Base-by-base conservation (phyloP, 1,284 basidiomycete genomes). In the Cryptococcus sp. region DNA sequence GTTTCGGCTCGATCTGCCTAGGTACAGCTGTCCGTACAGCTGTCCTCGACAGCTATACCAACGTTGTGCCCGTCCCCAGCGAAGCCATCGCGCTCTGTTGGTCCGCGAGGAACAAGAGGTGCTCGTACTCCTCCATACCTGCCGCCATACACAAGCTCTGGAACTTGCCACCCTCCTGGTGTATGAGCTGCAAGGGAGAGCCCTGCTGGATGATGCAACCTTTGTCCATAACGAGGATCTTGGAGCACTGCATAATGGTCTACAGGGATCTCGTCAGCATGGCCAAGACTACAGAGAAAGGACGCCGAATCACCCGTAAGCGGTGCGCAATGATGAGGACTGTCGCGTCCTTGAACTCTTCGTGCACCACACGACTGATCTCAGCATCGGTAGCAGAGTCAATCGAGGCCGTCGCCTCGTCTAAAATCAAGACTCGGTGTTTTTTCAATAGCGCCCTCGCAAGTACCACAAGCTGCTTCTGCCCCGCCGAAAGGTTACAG, bases 401-500 rank as follows among this genome's bases (percentile, higher is more conserved):
- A 63, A 64, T 63, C 24, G 70, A 75, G 21, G 78, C 78, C 6
- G 81, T 81, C 45, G 77, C 77, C 64, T 82, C 81, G 64, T 82
- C 81, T 35, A 82, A 65, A 33, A 82, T 76, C 23, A 82, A 69
- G 50, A 82, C 75, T 46, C 76, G 71, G 43, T 71, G 69, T 21
- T 67, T 64, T 55, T 80, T 79, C 47, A 82, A 70, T 51, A 82
- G 67, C 1, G 80, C 80, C 33, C 81, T 69, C 0, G 81, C 81
- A 12, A 82, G 70, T 1, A 80, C 80, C 0, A 82, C 71, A 0
- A 82, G 75, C 66, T 82, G 81, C 33, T 80, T 77, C 63, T 82
- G 80, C 4, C 80, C 80, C 0, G 79, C 82, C 0, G 84, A 86
- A 42, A 81, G 75, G 66, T 70, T 70, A 38, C 68, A 64, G 7